Conservation (phyloP, 2,329 filamentous ascomycete species). For the Trichoderma guizhouense region DNA sequence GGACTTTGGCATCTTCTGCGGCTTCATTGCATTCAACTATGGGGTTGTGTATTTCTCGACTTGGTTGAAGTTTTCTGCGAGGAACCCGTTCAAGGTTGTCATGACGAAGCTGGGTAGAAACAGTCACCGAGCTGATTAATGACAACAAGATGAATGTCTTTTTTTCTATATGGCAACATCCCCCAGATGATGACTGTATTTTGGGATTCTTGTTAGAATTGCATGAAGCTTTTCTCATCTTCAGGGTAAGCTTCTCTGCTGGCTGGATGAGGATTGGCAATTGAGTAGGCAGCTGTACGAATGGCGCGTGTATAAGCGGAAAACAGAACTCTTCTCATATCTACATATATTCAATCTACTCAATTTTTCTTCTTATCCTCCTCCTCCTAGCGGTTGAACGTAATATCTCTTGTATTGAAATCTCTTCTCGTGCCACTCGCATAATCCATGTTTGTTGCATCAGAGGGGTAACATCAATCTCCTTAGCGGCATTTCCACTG, state of each 20-base stretch:
- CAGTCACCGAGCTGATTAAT: neutral
- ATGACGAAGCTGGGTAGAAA: neutral
- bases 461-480: neutral
- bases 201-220: neutral
- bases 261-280: neutral
- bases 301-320: accelerated
- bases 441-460: neutral
- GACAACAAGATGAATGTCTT: neutral
- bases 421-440: neutral
- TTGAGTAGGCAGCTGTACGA: neutral
- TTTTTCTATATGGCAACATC: neutral
- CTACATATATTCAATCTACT: neutral
- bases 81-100: slow-evolving; percentile 33
- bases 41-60: slow-evolving; percentile 38
- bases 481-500: neutral
- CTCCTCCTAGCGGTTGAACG: neutral
- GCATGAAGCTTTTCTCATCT: neutral
- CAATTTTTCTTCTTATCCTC: neutral
- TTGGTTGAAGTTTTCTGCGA: slow-evolving; percentile 39
- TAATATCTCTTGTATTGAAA: neutral
- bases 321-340: neutral
- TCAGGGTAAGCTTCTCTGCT: neutral
- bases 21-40: slow-evolving; percentile 63
- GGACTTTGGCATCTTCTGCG: slow-evolving; percentile 62
- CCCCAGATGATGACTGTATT: neutral